phyloP scores from a whole-genome alignment of 768 basidiomycete genomes.

The Suillus paluster region DNA sequence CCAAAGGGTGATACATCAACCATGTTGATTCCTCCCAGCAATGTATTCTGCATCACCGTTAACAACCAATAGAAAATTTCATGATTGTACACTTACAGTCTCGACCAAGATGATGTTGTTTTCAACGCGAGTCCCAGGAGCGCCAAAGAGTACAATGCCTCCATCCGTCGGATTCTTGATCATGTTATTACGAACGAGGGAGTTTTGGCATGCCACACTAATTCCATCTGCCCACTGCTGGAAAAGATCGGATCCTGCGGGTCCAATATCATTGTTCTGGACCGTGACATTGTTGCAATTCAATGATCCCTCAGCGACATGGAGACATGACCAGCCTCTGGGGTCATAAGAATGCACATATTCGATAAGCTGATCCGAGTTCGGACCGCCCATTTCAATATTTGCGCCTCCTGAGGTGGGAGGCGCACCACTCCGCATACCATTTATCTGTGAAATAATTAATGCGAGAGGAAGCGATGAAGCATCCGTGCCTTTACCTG shows the following conservation, averaged over 20 bases:
- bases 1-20: constrained; percentile 71
- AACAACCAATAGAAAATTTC: background rate
- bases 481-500: constrained; percentile 49
- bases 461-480: background rate
- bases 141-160: constrained; percentile 77
- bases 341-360: constrained; percentile 78
- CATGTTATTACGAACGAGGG: constrained; percentile 68
- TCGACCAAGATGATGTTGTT: constrained; percentile 79
- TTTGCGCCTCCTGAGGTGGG: constrained; percentile 70
- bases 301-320: constrained; percentile 70
- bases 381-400: constrained; percentile 84
- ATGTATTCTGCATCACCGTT: constrained; percentile 51
- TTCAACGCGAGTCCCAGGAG: constrained; percentile 71
- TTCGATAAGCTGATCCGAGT: constrained; percentile 74
- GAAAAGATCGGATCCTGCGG: constrained; percentile 66
- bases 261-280: constrained; percentile 85
- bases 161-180: constrained; percentile 78
- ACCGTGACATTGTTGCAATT: constrained; percentile 66
- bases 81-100: constrained; percentile 48
- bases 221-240: constrained; percentile 86
- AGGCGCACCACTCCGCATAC: constrained; percentile 59
- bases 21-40: constrained; percentile 79
- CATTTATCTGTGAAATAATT: constrained; percentile 61
- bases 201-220: constrained; percentile 69
- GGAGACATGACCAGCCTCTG: constrained; percentile 83